Conservation (phyloP, 1,284 basidiomycete genomes). For the Ceratobasidium sp. region DNA sequence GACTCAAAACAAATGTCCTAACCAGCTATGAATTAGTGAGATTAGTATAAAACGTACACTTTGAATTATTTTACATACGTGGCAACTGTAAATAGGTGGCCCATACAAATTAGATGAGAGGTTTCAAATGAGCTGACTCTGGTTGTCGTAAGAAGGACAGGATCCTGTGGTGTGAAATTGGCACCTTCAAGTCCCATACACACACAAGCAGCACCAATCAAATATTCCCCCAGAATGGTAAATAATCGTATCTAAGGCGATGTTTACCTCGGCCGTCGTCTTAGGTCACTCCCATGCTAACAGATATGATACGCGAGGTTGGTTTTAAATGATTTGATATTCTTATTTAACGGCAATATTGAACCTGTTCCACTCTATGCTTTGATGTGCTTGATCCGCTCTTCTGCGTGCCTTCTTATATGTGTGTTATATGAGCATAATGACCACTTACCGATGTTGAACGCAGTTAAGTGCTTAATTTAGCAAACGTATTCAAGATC, state of each 20-base stretch:
- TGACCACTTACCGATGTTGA: too few species aligned
- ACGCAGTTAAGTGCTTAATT: too few species aligned
- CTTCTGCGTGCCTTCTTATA: too few species aligned
- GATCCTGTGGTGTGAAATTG: slow-evolving; percentile 9
- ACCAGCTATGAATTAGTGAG: not conserved
- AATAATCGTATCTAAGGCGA: not conserved
- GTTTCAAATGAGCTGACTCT: not conserved
- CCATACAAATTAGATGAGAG: slow-evolving; percentile 60
- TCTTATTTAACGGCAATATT: too few species aligned
- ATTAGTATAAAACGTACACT: slow-evolving; percentile 19
- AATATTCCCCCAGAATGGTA: not conserved
- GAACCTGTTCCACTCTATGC: too few species aligned
- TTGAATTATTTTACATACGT: slow-evolving; percentile 60
- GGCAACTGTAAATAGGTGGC: slow-evolving; percentile 83
- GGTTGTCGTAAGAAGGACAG: not conserved
- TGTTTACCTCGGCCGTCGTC: not conserved
- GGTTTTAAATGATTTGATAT: too few species aligned
- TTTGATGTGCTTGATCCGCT: too few species aligned
- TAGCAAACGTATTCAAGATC: too few species aligned
- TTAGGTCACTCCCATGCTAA: not conserved
- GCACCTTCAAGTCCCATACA: not conserved
- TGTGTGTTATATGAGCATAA: too few species aligned
- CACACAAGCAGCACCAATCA: slow-evolving; percentile 22
- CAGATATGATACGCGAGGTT: too few species aligned
- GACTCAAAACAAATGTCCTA: slow-evolving; percentile 39